phyloP scores from a whole-genome alignment of 306 rosid genomes.

The Senna siamea region DNA sequence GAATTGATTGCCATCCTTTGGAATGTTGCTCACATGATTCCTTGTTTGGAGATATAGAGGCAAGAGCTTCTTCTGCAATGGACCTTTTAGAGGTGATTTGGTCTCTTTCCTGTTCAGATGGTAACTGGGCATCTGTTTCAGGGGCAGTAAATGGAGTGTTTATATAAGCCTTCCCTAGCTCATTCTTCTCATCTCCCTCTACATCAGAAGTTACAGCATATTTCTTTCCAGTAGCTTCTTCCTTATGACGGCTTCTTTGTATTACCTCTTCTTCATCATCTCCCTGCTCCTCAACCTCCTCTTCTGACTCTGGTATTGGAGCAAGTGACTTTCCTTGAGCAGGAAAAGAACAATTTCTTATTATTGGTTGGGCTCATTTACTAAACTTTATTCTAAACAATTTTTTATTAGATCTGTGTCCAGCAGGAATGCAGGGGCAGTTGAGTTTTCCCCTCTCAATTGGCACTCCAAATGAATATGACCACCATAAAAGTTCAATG shows the following conservation, averaged over 20 bases:
- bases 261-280: slow-evolving; percentile 38
- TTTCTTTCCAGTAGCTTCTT: slow-evolving; percentile 38
- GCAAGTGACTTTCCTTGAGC: slow-evolving; percentile 81
- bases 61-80: slow-evolving; percentile 44
- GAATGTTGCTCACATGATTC: slow-evolving; percentile 52
- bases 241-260: slow-evolving; percentile 21
- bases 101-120: slow-evolving; percentile 38
- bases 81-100: slow-evolving; percentile 35
- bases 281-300: slow-evolving; percentile 60
- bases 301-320: slow-evolving; percentile 72
- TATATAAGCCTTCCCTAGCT: slow-evolving; percentile 27
- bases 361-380: slow-evolving; percentile 33
- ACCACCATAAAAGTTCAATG: background rate
- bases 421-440: background rate
- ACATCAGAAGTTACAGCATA: slow-evolving; percentile 18
- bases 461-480: background rate
- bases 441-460: background rate
- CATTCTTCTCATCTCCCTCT: slow-evolving; percentile 31
- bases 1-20: slow-evolving; percentile 89
- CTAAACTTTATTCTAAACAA: background rate
- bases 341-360: slow-evolving; percentile 38
- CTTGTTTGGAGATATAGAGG: slow-evolving; percentile 41
- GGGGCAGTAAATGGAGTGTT: slow-evolving; percentile 18
- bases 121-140: slow-evolving; percentile 32
- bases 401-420: background rate